Evolutionary conservation across 2,329 filamentous ascomycete genomes (phyloP), one percentile per base, ranked within the genome.

Genomic region (Cladophialophora carrionii): DNA sequence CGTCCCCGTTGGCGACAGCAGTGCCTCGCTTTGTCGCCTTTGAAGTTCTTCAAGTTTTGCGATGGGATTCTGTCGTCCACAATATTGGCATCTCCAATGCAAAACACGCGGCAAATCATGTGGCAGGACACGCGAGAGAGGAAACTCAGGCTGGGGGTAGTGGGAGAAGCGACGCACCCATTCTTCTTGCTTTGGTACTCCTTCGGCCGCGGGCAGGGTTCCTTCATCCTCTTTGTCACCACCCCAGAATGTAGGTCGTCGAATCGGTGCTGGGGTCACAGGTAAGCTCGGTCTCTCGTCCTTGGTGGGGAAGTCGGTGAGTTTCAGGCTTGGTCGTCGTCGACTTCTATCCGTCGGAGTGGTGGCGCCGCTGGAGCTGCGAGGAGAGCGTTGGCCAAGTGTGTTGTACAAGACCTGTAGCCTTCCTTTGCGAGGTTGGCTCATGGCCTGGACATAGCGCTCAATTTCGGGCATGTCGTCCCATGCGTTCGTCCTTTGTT

Each of bases 391-490:
- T n/a, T 64, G 63, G n/a, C 70, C 59, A 56, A 70, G 65, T 20
- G 70, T 67, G 43, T 73, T 63, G 29, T 72, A 73, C 29, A 79
- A 69, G n/a, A 80, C 77, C 66, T 82, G 78, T 49, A 78, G 71
- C 68, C 80, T 81, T 59, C 76, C 82, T 65, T 81, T 83, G 63
- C 82, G 84, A 73, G 86, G 83, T 75, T 68, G 87, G 72, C 90
- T 87, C 62, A 96, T 81, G 60, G 86, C 84, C 68, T 91, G 90
- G 61, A 98, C 90, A 75, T 97, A 99, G 68, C 86, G 85, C 73
- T 91, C 88, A 72, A 99, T 99, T 70, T 91, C 90, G 12, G 91
- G 90, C 59, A 96, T 85, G 60, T 91, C 90, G 73, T 99, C 95
- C 95, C 95, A 99, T 17, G 92, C 93, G 76, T 98, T 99, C 57